Conservation (phyloP, 2,329 filamentous ascomycete genomes). For the Verticillium alfalfae region DNA sequence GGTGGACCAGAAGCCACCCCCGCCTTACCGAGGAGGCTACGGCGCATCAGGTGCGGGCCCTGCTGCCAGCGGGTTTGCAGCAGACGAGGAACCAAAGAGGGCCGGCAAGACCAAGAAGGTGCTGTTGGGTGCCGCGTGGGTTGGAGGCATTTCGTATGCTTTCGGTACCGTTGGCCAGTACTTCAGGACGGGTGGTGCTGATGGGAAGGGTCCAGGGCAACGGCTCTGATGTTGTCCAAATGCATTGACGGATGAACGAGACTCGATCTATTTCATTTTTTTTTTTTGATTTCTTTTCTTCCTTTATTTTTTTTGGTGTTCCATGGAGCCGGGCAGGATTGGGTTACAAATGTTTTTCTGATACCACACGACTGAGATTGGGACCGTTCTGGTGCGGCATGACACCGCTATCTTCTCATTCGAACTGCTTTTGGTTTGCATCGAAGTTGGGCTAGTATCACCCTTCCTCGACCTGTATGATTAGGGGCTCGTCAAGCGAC, state of each 20-base stretch:
- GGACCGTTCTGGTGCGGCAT: not conserved
- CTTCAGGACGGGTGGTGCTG: constrained; percentile 40
- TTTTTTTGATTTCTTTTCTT: not conserved
- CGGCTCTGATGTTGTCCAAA: not conserved
- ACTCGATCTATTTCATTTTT: not conserved
- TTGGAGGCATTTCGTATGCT: constrained; percentile 51
- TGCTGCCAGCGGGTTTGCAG: constrained; percentile 18
- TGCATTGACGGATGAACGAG: no score
- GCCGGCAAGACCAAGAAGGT: constrained; percentile 40
- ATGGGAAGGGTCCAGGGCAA: constrained; percentile 27
- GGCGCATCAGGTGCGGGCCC: constrained; percentile 20
- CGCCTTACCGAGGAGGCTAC: constrained; percentile 28
- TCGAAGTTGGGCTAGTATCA: not conserved
- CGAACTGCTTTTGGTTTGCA: not conserved
- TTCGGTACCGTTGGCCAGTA: constrained; percentile 55
- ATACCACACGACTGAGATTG: not conserved
- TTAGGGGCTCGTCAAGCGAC: not conserved
- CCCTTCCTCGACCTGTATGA: not conserved
- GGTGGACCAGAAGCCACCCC: constrained; percentile 19
- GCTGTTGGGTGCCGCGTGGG: constrained; percentile 46
- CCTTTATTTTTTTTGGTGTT: not conserved
- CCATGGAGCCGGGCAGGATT: not conserved
- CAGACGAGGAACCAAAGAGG: constrained; percentile 35
- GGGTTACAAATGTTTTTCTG: not conserved
- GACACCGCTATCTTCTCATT: not conserved